Evolutionary conservation across 495 filamentous ascomycete species (phyloP).

Genomic region (Hypoxylon crocopeplum): DNA sequence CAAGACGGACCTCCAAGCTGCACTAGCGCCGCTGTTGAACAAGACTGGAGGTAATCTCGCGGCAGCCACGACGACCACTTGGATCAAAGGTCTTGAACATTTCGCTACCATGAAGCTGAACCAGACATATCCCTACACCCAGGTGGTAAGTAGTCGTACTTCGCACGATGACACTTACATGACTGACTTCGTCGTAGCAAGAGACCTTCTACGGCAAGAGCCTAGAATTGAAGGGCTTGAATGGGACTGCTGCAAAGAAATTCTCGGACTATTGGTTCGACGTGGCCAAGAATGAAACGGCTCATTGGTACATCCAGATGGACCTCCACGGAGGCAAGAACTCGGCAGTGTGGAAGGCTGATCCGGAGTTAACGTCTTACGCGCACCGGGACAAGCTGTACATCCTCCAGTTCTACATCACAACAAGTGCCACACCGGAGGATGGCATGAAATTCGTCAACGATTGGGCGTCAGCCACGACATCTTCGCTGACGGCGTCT

Average conservation of each 20-base stretch:
- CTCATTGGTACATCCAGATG: conserved; percentile 53
- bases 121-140: conserved; percentile 49
- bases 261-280: conserved; percentile 53
- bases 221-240: conserved; percentile 48
- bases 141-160: conserved; percentile 38
- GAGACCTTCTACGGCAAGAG: conserved; percentile 57
- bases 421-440: conserved; percentile 38
- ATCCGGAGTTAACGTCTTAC: conserved; percentile 42
- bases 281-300: conserved; percentile 43
- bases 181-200: conserved; percentile 41
- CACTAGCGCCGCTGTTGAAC: conserved; percentile 47
- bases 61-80: conserved; percentile 47
- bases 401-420: conserved; percentile 52
- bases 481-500: conserved; percentile 25
- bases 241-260: conserved; percentile 39
- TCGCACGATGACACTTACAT: not conserved
- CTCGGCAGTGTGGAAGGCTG: conserved; percentile 47
- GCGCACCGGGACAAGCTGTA: conserved; percentile 52
- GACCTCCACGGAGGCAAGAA: conserved; percentile 54
- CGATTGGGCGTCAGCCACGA: conserved; percentile 49
- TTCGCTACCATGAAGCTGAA: conserved; percentile 52
- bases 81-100: conserved; percentile 50
- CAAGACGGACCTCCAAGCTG: conserved; percentile 41
- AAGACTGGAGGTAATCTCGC: conserved; percentile 42
- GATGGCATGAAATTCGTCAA: conserved; percentile 47